Evolutionary conservation across 2,329 filamentous ascomycete species (phyloP).

Genomic region (Periconia macrospinosa): DNA sequence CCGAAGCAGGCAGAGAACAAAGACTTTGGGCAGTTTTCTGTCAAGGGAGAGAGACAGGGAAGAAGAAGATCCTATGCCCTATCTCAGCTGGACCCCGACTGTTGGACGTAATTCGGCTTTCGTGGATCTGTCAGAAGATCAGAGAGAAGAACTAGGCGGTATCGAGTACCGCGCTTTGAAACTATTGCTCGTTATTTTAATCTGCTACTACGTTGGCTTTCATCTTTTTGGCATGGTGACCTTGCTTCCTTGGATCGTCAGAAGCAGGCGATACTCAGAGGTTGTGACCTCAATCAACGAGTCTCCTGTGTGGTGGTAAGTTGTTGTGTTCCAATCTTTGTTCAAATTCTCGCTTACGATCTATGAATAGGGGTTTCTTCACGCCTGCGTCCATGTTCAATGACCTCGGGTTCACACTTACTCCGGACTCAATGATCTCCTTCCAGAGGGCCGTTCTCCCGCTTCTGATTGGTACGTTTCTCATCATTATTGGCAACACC

Average conservation of each 20-base stretch:
- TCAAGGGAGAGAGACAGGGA: conserved; percentile 59
- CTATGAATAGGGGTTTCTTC: conserved; percentile 67
- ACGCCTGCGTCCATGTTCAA: conserved; percentile 88
- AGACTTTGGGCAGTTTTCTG: conserved; percentile 63
- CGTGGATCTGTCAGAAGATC: conserved; percentile 81
- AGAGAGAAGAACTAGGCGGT: conserved; percentile 91
- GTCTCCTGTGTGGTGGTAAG: conserved; percentile 76
- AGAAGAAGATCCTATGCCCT: conserved; percentile 67
- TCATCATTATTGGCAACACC: conserved; percentile 94
- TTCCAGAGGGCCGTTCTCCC: conserved; percentile 78
- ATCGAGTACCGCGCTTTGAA: conserved; percentile 95
- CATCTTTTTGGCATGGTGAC: conserved; percentile 74
- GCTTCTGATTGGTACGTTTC: conserved; percentile 75
- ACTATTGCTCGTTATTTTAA: conserved; percentile 76
- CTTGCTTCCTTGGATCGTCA: conserved; percentile 78
- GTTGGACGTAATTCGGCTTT: conserved; percentile 93
- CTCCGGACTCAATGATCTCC: conserved; percentile 89
- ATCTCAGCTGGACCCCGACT: conserved; percentile 92
- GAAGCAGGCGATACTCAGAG: conserved; percentile 59
- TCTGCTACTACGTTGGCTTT: conserved; percentile 80
- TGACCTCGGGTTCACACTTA: conserved; percentile 91
- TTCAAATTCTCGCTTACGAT: conserved; percentile 4
- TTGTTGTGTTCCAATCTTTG: conserved; percentile 1
- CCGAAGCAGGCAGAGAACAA: conserved; percentile 42
- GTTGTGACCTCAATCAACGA: conserved; percentile 66